Base-by-base conservation (phyloP, 768 basidiomycete species). In the Tylopilus rubrobrunneus region DNA sequence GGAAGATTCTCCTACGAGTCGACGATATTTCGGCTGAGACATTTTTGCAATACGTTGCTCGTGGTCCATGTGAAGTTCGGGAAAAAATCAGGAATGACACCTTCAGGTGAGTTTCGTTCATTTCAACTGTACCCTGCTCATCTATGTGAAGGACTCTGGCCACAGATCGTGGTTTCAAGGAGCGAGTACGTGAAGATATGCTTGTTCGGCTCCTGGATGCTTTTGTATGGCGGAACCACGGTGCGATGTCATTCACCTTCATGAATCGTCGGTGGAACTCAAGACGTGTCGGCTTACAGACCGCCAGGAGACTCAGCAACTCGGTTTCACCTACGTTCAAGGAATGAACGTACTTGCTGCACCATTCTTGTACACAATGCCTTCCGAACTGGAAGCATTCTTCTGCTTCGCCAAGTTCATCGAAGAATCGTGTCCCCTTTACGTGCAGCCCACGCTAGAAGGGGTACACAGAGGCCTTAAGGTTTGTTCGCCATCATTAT, bases 261-360 rank as follows among this genome's bases (percentile, higher is more conserved):
- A 27, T 21, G 27, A 39, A 29, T n/a, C 33, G 23, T 44, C 19
- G 8, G 19, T 33, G 19, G 29, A 28, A 14, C 31, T 28, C 17
- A 45, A 31, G 34, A 31, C 19, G 7, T 28, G 19, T 50, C 27
- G 25, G 27, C 46, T 36, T 56, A 9, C 59, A 92, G 90, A 92
- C 63, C 77, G 84, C 58, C 85, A 87, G 70, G 88, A 91, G 62
- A 76, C 75, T 1, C 82, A 88, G n/a, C 85, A 84, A 53, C 79
- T 92, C 40, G 90, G 83, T 9, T 97, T 98, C 71, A 93, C 91
- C 29, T 99, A 98, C 63, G 95, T 99, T 9, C 96, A 99, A 72
- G 97, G 97, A 29, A 98, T 97, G 93, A 99, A 99, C 68, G 97
- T 98, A 45, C 84, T 99, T 34, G 93, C 95, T 21, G 97, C 97